A percentile compares a stretch with the other conserved stretches of the same genome.
Evolutionary conservation across 257 asterid species (phyloP).

Genomic region (Salvia miltiorrhiza): DNA sequence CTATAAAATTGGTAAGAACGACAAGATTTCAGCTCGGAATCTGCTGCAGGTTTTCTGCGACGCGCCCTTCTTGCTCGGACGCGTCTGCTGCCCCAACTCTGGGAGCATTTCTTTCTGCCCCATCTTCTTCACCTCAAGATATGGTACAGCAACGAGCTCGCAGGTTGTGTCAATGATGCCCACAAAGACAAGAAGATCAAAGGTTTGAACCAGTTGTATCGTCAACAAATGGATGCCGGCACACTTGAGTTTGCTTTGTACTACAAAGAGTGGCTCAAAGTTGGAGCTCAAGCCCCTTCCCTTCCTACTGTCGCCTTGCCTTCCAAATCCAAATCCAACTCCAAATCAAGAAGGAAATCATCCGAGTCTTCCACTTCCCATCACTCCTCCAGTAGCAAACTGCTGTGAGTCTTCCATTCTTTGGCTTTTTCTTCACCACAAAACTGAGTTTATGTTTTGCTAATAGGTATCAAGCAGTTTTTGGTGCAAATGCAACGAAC

Average conservation of each 20-base stretch:
- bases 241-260: constrained; percentile 60
- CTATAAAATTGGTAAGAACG: constrained; percentile 54
- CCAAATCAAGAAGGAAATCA: constrained; percentile 47
- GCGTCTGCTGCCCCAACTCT: constrained; percentile 63
- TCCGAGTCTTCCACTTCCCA: constrained; percentile 42
- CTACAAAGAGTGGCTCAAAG: constrained; percentile 74
- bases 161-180: constrained; percentile 24
- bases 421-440: background rate
- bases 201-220: constrained; percentile 44
- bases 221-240: constrained; percentile 60
- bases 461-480: constrained; percentile 58
- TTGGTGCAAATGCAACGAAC: constrained; percentile 43
- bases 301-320: constrained; percentile 70
- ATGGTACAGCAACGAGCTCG: constrained; percentile 57
- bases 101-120: constrained; percentile 87
- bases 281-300: constrained; percentile 63
- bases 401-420: constrained; percentile 47
- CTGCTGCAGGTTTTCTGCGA: constrained; percentile 56
- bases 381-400: constrained; percentile 36
- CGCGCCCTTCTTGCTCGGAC: constrained; percentile 65
- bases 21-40: constrained; percentile 55
- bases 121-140: constrained; percentile 85
- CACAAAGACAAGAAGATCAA: constrained; percentile 39
- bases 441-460: background rate
- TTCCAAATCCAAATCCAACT: background rate